Percentiles rank a stretch among this genome's conserved stretches.
Evolutionary conservation across 2,329 filamentous ascomycete genomes (phyloP).

Genomic region (Rutstroemia sp.): DNA sequence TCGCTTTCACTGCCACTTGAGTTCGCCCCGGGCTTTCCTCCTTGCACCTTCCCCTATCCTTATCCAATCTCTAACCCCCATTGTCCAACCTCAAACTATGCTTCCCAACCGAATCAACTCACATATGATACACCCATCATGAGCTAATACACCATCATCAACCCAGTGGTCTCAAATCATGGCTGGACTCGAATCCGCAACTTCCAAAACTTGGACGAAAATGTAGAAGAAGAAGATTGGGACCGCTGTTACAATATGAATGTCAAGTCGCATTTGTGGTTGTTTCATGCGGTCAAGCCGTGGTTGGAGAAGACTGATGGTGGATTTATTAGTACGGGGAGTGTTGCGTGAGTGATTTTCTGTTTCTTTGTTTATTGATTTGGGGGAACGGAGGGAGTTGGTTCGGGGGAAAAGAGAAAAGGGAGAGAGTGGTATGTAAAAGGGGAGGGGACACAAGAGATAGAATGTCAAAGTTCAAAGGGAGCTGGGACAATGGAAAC

Average conservation of each 20-base stretch:
- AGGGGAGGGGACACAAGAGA: too few relatives aligned
- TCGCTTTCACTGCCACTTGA: not conserved
- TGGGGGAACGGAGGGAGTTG: not conserved
- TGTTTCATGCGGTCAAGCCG: constrained; percentile 47
- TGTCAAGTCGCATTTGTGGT: constrained; percentile 54
- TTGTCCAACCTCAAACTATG: too few relatives aligned
- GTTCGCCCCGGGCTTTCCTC: not conserved
- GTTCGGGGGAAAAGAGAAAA: not conserved
- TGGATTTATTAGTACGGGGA: constrained; percentile 56
- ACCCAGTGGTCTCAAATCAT: constrained; percentile 62
- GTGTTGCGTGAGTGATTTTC: constrained; percentile 44
- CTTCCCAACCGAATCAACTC: not conserved
- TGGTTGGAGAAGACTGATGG: constrained; percentile 51
- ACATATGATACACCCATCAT: not conserved
- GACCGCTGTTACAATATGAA: constrained; percentile 53
- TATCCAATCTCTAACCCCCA: not conserved
- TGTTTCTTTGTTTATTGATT: not conserved
- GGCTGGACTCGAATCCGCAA: constrained; percentile 44
- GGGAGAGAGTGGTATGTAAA: too few relatives aligned
- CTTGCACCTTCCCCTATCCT: not conserved
- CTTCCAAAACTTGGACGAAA: constrained; percentile 43
- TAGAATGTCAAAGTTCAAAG: too few relatives aligned
- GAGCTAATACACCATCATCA: too few relatives aligned
- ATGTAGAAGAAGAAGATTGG: constrained; percentile 51
- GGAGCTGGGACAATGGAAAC: too few relatives aligned